phyloP scores from a whole-genome alignment of 2,329 filamentous ascomycete genomes.

The Talaromyces sp. region DNA sequence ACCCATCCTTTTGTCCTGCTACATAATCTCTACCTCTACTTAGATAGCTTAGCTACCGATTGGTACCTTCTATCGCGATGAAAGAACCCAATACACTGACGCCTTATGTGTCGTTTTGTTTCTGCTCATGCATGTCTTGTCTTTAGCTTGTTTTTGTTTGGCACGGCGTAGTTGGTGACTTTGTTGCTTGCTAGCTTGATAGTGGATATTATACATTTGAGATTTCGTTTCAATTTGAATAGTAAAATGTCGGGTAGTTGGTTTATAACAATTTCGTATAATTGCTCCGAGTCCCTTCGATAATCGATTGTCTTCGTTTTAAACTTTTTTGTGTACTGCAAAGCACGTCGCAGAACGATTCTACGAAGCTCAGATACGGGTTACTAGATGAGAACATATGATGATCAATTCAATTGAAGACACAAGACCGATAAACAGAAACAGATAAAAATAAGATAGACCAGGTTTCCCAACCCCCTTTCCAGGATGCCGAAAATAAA shows the following conservation, averaged over 20 bases:
- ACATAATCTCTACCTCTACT: slow-evolving; percentile 1
- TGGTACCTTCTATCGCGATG: not conserved
- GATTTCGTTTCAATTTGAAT: too few species aligned
- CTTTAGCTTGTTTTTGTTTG: slow-evolving; percentile 2
- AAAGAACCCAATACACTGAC: not conserved
- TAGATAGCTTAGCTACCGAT: slow-evolving; percentile 4
- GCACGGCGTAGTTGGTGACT: not conserved
- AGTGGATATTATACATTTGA: too few species aligned
- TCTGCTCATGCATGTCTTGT: slow-evolving; percentile 8
- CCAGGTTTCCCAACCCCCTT: slow-evolving; percentile 21
- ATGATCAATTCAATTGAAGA: slow-evolving; percentile 22
- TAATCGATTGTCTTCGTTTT: too few species aligned
- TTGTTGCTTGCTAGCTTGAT: too few species aligned
- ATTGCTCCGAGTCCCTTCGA: too few species aligned
- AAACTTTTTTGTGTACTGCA: too few species aligned
- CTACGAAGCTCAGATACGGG: not conserved
- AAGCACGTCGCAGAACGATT: not conserved
- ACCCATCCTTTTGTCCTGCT: not conserved
- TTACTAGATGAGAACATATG: slow-evolving; percentile 5
- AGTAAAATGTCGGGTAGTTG: too few species aligned
- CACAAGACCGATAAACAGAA: slow-evolving; percentile 24
- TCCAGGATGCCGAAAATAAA: slow-evolving; percentile 26
- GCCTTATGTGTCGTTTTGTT: slow-evolving; percentile 10
- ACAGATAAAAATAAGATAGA: slow-evolving; percentile 26
- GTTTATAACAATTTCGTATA: too few species aligned